A percentile compares a stretch with the other conserved stretches of the same genome.
These are phyloP conservation scores for Cryptococcus sp. DNA, from an alignment of 1,284 basidiomycete species.

Conservation along the genomic window DNA sequence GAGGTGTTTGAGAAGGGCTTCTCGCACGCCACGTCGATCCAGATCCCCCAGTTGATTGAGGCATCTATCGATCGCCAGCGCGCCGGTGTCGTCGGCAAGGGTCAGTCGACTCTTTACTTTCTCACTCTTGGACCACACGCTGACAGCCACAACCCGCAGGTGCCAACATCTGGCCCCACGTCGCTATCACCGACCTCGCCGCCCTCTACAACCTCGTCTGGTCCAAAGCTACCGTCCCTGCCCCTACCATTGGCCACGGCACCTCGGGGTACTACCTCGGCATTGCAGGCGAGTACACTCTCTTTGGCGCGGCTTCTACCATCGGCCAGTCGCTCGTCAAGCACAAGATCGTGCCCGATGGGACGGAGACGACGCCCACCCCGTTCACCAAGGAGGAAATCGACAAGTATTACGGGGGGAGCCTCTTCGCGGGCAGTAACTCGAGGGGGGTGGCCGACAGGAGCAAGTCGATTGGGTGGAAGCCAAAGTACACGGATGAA, in stretches of 20 bases:
- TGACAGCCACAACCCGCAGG: constrained; percentile 13
- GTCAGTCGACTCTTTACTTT: constrained; percentile 22
- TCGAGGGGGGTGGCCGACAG: constrained; percentile 56
- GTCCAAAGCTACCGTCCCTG: constrained; percentile 14
- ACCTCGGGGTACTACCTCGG: constrained; percentile 46
- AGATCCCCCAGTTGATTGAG: constrained; percentile 42
- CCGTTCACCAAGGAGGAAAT: constrained; percentile 41
- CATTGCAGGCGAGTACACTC: constrained; percentile 45
- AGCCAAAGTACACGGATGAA: constrained; percentile 30
- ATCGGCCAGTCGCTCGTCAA: constrained; percentile 40
- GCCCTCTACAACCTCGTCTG: constrained; percentile 38
- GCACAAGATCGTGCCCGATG: constrained; percentile 17
- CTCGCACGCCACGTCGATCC: constrained; percentile 37
- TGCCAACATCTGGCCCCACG: constrained; percentile 39
- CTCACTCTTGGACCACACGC: not conserved
- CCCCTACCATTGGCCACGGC: constrained; percentile 37
- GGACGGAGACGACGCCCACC: constrained; percentile 29
- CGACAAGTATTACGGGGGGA: constrained; percentile 42
- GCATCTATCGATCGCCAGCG: constrained; percentile 41
- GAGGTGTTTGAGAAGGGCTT: constrained; percentile 37
- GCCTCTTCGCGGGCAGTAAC: constrained; percentile 56
- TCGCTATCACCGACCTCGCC: constrained; percentile 30
- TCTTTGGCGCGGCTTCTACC: constrained; percentile 30
- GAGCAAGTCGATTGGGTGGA: constrained; percentile 56
- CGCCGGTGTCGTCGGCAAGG: constrained; percentile 45